Evolutionary conservation across 2,329 filamentous ascomycete species (phyloP), one percentile per base, ranked within the genome.

Genomic region (Clonostachys rosea): DNA sequence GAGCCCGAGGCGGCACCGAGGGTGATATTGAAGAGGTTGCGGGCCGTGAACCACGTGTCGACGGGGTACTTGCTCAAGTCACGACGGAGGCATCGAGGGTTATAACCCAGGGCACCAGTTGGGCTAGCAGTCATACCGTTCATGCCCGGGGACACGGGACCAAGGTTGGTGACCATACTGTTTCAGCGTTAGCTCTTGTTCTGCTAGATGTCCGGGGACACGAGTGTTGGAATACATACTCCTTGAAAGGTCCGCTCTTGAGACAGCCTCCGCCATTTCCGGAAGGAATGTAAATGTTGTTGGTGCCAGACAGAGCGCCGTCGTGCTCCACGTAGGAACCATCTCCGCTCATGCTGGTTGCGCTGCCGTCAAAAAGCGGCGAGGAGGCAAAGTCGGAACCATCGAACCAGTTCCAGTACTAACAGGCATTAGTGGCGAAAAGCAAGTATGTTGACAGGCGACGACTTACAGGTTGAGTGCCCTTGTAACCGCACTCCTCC

Each of bases 181-280:
- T 7, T 34, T 35, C 20, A 48, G 35, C 14, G 35, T 45, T 16
- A 40, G 11, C 14, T 45, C 14, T 33, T n/a, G 13, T 33, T 30
- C 33, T 40, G 5, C 10, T 1, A 40, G 43, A 45, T 40, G 20
- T 40, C n/a, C 17, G 24, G 24, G 24, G 24, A 30, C 24, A 30
- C 24, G 24, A 30, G 9, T n/a, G 24, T 36, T 16, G 10, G 30
- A 13, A 40, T 6, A 53, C 60, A 40, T 49, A 71, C 66, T 79
- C 65, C 53, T 65, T 70, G 62, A 81, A 79, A 0, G 76, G 76
- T 0, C 77, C 77, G 0, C 60, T 62, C 40, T 61, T 56, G 6
- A 81, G 59, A 51, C 76, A 81, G 24, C 76, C 80, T 43, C 80
- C 80, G 11, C 80, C 79, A 8, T 68, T 66, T n/a, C 75, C 79